Evolutionary conservation across 257 asterid genomes (phyloP).

Genomic region (Catharanthus roseus): DNA sequence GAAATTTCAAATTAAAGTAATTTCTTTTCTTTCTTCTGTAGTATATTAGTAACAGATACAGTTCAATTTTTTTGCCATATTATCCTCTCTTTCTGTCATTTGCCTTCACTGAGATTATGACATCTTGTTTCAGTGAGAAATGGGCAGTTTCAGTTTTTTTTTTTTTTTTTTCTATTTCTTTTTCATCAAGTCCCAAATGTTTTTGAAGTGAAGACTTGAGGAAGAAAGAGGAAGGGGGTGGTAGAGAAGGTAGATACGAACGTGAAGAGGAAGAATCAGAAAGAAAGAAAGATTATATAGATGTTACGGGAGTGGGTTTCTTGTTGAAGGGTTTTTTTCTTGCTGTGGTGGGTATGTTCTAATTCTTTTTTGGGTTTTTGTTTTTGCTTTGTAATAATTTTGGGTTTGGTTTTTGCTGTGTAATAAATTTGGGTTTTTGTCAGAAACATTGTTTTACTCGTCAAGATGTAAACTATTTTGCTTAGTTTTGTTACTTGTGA

Average conservation of each 20-base stretch:
- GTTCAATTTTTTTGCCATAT: slow-evolving; percentile 1
- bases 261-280: neutral
- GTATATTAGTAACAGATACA: neutral
- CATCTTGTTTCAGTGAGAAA: neutral
- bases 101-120: neutral
- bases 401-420: too few species aligned
- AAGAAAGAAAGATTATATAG: neutral
- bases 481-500: neutral
- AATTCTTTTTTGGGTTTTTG: neutral
- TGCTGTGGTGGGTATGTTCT: too few species aligned
- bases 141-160: slow-evolving; percentile 6
- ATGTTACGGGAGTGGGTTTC: too few species aligned
- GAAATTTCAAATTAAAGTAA: slow-evolving; percentile 16
- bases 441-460: slow-evolving; percentile 2
- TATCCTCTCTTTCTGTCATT: slow-evolving; percentile 8
- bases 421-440: neutral
- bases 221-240: neutral
- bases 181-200: neutral
- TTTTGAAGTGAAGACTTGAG: neutral
- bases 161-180: too few species aligned
- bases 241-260: too few species aligned
- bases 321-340: too few species aligned
- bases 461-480: slow-evolving; percentile 5
- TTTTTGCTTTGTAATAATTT: neutral
- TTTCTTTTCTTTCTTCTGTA: neutral